Evolutionary conservation across 768 basidiomycete species (phyloP).

Genomic region (Pholiota microspora): DNA sequence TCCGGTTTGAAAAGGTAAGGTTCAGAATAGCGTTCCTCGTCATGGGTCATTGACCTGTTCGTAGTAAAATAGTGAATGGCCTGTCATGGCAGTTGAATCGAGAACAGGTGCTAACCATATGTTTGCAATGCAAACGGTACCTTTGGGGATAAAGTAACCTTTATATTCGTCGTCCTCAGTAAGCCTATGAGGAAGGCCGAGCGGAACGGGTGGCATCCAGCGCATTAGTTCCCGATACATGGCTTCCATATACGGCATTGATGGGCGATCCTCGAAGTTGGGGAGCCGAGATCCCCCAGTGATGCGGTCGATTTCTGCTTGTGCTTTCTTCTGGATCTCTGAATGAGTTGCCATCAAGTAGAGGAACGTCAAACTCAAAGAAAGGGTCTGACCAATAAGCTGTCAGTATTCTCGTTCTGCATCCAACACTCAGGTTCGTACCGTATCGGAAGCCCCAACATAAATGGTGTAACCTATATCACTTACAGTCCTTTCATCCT

Average conservation of each 20-base stretch:
- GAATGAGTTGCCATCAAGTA: constrained; percentile 29
- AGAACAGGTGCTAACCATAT: constrained; percentile 8
- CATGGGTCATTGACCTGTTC: constrained; percentile 19
- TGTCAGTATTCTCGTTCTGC: background rate
- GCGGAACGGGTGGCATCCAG: constrained; percentile 8
- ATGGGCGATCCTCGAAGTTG: constrained; percentile 20
- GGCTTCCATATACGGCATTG: constrained; percentile 25
- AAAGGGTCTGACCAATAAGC: constrained; percentile 12
- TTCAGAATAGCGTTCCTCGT: constrained; percentile 19
- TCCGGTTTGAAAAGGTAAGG: constrained; percentile 23
- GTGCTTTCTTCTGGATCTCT: constrained; percentile 30
- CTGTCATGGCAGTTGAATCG: background rate
- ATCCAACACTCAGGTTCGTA: background rate
- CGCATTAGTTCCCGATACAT: constrained; percentile 19
- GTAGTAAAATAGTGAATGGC: background rate
- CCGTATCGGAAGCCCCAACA: constrained; percentile 7
- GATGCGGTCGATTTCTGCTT: constrained; percentile 30
- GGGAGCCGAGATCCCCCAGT: constrained; percentile 29
- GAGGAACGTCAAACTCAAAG: constrained; percentile 19
- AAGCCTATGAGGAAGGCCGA: constrained; percentile 11
- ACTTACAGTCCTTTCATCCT: constrained; percentile 3
- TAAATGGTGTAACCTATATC: constrained; percentile 8
- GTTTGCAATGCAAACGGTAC: constrained; percentile 8
- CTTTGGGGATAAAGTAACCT: constrained; percentile 17
- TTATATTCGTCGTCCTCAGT: constrained; percentile 13